Conservation (phyloP, 1,139 yeast species). For the Lodderomyces elongisporus region DNA sequence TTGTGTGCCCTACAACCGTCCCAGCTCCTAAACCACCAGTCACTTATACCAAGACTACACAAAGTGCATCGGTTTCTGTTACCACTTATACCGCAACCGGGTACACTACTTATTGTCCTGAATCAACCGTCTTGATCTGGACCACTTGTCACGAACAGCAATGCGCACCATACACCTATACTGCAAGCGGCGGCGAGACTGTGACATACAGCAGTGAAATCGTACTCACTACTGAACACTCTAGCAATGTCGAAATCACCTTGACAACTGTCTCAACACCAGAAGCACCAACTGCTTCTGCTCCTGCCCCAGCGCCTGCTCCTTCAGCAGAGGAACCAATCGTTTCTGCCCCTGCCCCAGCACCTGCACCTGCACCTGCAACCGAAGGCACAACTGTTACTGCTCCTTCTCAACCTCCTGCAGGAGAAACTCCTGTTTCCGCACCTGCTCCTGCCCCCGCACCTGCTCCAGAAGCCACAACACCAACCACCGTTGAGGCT, state of each 20-base stretch:
- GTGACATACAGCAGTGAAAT: slow-evolving; percentile 6
- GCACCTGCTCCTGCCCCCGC: slow-evolving; percentile 13
- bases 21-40: slow-evolving; percentile 3
- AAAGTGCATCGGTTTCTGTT: slow-evolving; percentile 6
- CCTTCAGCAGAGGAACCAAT: slow-evolving; percentile 17
- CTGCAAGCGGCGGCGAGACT: slow-evolving; percentile 7
- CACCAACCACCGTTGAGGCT: no score
- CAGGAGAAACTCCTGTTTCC: slow-evolving; percentile 6
- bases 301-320: slow-evolving; percentile 16
- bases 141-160: slow-evolving; percentile 5
- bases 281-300: slow-evolving; percentile 4
- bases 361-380: slow-evolving; percentile 10
- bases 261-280: slow-evolving; percentile 3
- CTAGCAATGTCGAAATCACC: neutral
- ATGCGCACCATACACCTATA: slow-evolving; percentile 6
- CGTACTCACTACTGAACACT: neutral
- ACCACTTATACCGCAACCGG: slow-evolving; percentile 5
- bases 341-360: neutral
- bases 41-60: slow-evolving; percentile 4
- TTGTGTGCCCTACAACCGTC: slow-evolving; percentile 1
- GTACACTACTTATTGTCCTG: slow-evolving; percentile 12
- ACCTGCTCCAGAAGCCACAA: slow-evolving; percentile 9
- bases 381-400: slow-evolving; percentile 15
- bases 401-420: slow-evolving; percentile 11
- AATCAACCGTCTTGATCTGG: slow-evolving; percentile 5